Evolutionary conservation across 2,329 filamentous ascomycete species (phyloP), one percentile per base, ranked within the genome.

Genomic region (Diaporthe helianthi): DNA sequence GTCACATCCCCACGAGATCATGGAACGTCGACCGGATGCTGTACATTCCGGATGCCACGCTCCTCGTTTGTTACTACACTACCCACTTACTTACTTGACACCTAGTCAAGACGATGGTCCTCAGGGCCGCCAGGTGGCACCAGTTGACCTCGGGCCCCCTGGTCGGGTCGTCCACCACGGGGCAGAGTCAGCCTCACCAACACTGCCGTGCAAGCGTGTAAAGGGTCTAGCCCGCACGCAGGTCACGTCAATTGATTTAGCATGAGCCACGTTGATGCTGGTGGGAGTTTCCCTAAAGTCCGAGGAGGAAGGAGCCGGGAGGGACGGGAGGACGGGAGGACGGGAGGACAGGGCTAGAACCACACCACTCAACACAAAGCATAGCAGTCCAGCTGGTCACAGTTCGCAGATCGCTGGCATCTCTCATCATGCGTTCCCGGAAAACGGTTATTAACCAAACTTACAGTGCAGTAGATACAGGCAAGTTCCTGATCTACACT

Each of bases 331-430:
- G n/a, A n/a, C n/a, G n/a, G n/a, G n/a, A n/a, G n/a, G n/a, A n/a
- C n/a, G 31, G 31, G 31, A 33, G 9, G 31, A 33, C 31, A 9
- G 31, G 9, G 31, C 9, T 33, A 33, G 31, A 33, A 4, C 9
- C 31, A n/a, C n/a, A 61, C 55, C 29, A 24, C 29, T n/a, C 44
- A 63, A 29, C 26, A 49, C 44, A 26, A 26, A 36, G 17, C 6
- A 7, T 9, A 22, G n/a, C 36, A 63, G n/a, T n/a, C n/a, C n/a
- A n/a, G 58, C 44, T 49, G 58, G 58, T 63, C 36, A 63, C 58
- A 63, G 44, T 49, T 63, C 58, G 58, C 58, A 63, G 58, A 63
- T 63, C 58, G 19, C 41, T 63, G 58, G 58, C 58, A 49, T 63
- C 44, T 63, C 44, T 49, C 58, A 63, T 63, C 58, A 63, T 63